These are phyloP conservation scores for Beauveria asiatica DNA, from an alignment of 2,329 filamentous ascomycete genomes.

Conservation along the genomic window DNA sequence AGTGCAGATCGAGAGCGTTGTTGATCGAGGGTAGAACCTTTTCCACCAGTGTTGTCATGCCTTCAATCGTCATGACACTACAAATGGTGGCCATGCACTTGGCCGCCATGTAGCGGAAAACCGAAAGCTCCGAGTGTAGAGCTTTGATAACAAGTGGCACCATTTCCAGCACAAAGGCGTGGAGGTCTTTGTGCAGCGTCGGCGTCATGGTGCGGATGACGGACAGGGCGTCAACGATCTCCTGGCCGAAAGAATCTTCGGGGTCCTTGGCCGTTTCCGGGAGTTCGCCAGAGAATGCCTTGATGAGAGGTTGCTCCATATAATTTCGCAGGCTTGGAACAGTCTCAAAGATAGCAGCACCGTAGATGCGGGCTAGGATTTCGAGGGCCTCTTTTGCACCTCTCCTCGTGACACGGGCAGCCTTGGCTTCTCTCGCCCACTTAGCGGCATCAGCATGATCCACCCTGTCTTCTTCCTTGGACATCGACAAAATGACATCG, in stretches of 20 bases:
- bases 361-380: constrained; percentile 74
- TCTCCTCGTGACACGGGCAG: constrained; percentile 80
- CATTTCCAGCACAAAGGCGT: constrained; percentile 73
- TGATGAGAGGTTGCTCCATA: constrained; percentile 72
- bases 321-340: constrained; percentile 74
- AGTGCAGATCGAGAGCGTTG: constrained; percentile 80
- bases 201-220: constrained; percentile 87
- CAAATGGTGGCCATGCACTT: constrained; percentile 97
- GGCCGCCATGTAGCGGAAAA: constrained; percentile 91
- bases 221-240: constrained; percentile 89
- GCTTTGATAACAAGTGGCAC: constrained; percentile 82
- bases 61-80: constrained; percentile 89
- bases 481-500: constrained; percentile 78
- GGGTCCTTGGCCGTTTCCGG: constrained; percentile 66
- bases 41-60: constrained; percentile 92
- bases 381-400: constrained; percentile 93
- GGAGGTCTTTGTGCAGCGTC: constrained; percentile 68
- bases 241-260: constrained; percentile 71
- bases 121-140: constrained; percentile 77
- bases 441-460: constrained; percentile 87
- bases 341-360: constrained; percentile 64
- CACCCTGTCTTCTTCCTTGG: constrained; percentile 92
- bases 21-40: constrained; percentile 86
- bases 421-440: constrained; percentile 82
- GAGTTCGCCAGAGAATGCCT: constrained; percentile 64